Percentiles rank a stretch among this genome's conserved stretches.
phyloP scores from a whole-genome alignment of 805 yeast species.

The Novakomyces olei region DNA sequence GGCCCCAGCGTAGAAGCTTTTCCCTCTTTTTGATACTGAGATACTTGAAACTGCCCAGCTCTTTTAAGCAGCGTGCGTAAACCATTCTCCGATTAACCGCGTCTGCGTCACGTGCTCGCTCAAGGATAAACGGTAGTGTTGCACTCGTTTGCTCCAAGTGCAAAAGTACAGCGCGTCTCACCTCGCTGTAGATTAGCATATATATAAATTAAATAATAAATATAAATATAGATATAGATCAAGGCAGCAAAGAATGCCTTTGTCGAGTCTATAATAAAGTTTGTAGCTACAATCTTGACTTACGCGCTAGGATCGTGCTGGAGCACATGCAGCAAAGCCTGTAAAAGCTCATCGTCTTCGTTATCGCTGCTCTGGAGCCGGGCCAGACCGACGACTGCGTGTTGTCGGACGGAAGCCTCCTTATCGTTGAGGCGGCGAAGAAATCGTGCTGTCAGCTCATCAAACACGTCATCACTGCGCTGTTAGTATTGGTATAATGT shows the following conservation, averaged over 20 bases:
- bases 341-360: constrained; percentile 21
- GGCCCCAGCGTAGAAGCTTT: constrained; percentile 56
- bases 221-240: too few relatives aligned
- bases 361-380: constrained; percentile 45
- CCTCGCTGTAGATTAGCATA: too few relatives aligned
- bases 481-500: neutral
- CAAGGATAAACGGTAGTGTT: constrained; percentile 40
- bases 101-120: constrained; percentile 65
- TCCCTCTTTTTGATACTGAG: constrained; percentile 38
- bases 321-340: constrained; percentile 28
- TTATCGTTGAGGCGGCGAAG: constrained; percentile 38
- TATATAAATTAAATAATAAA: constrained; percentile 18
- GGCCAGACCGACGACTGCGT: constrained; percentile 60
- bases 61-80: constrained; percentile 43
- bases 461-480: constrained; percentile 33
- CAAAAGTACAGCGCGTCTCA: constrained; percentile 60
- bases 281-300: too few relatives aligned
- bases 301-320: constrained; percentile 54
- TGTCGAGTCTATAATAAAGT: too few relatives aligned
- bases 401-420: constrained; percentile 60
- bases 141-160: constrained; percentile 35
- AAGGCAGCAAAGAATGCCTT: too few relatives aligned
- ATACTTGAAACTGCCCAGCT: constrained; percentile 38
- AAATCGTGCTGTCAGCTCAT: constrained; percentile 36
- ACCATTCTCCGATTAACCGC: constrained; percentile 49